Evolutionary conservation across 768 basidiomycete species (phyloP), one percentile per base, ranked within the genome.

Genomic region (Hirschioporus abietinus): DNA sequence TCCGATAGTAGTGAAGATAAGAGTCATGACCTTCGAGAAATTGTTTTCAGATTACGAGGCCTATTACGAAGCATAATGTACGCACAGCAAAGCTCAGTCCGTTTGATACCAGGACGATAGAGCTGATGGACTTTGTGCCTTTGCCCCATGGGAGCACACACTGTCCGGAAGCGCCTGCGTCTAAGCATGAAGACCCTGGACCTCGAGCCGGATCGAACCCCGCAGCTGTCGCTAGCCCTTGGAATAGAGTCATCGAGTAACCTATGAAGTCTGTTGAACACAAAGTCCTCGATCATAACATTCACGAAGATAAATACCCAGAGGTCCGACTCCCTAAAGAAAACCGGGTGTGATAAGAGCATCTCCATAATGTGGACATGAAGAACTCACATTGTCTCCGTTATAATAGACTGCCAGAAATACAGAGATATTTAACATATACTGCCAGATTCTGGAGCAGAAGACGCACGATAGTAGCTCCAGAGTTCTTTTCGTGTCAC

Each of bases 61-160:
- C 12, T n/a, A 62, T 20, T 60, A 1, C 26, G 35, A 24, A 27
- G n/a, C 12, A 23, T 25, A 23, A 27, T 59, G 23, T 20, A 24
- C 27, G 24, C 71, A 89, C 85, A 12, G 89, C 89, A 68, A 93
- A 94, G 71, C 87, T 87, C 64, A 88, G 78, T 0, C 92, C 91
- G 61, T 90, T 93, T 0, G 91, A 84, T 23, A 93, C 78, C 17
- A 94, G 79, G n/a, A 93, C 87, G 27, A 93, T 77, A 59, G 91
- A 91, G 15, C 88, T 84, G 42, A 95, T 86, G 1, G 88, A 76
- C 74, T 90, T 92, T 2, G 88, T 88, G 1, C 91, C 88, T 20
- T 82, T 79, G 7, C 79, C 84, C 92, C 92, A 93, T 0, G 89
- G 90, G 57, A 94, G 76, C 27, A 93, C 91, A 69, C 92, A 93